phyloP scores from a whole-genome alignment of 805 yeast species.

The Sugiyamaella marilandica region DNA sequence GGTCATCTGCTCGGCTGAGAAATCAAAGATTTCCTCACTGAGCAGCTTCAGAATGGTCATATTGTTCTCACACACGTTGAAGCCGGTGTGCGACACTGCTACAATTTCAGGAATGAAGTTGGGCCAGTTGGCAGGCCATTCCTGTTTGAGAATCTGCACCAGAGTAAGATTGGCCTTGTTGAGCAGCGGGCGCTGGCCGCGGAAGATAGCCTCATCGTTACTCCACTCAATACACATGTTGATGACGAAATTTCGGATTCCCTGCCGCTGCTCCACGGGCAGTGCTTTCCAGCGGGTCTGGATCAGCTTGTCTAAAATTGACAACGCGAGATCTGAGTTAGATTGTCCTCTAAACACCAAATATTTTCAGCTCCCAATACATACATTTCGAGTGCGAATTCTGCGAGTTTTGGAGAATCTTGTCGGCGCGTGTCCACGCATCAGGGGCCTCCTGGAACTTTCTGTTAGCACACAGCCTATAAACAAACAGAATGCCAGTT shows the following conservation, averaged over 20 bases:
- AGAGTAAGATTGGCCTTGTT: slow-evolving; percentile 90
- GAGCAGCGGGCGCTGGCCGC: slow-evolving; percentile 71
- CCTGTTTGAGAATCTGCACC: slow-evolving; percentile 92
- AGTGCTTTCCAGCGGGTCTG: slow-evolving; percentile 90
- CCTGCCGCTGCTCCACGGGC: slow-evolving; percentile 82
- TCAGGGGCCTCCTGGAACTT: slow-evolving; percentile 90
- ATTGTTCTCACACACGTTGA: slow-evolving; percentile 95
- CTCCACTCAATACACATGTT: slow-evolving; percentile 90
- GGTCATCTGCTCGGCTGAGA: slow-evolving; percentile 92
- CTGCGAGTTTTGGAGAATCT: slow-evolving; percentile 69
- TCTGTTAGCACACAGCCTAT: not conserved
- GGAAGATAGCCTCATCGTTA: slow-evolving; percentile 71
- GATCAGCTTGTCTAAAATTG: slow-evolving; percentile 84
- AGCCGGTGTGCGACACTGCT: slow-evolving; percentile 72
- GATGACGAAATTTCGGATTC: slow-evolving; percentile 90
- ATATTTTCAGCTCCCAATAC: slow-evolving; percentile 9
- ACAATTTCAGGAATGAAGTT: slow-evolving; percentile 92
- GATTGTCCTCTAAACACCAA: not conserved
- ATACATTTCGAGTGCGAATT: slow-evolving; percentile 81
- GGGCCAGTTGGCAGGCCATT: slow-evolving; percentile 99
- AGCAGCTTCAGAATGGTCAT: slow-evolving; percentile 86
- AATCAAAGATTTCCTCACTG: slow-evolving; percentile 95
- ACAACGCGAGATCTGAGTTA: slow-evolving; percentile 59
- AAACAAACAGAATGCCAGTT: not conserved
- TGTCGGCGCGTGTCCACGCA: slow-evolving; percentile 92